Conservation (phyloP, 352 stramenopile genomes). For the Phytophthora sojae region DNA sequence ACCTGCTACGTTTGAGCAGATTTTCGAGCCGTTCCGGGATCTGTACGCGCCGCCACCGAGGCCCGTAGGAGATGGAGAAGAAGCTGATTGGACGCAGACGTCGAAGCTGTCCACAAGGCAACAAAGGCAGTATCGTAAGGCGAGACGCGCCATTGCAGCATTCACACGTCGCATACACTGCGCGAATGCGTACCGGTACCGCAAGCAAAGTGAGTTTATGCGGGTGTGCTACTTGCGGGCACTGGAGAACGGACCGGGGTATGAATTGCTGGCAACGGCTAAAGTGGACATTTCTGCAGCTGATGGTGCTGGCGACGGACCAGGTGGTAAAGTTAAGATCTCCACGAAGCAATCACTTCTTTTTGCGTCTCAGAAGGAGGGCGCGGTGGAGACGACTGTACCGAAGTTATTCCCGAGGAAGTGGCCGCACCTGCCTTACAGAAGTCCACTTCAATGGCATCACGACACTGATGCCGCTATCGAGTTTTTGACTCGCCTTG, state of each 20-base stretch:
- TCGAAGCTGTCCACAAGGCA: constrained; percentile 13
- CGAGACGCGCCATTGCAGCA: constrained; percentile 40
- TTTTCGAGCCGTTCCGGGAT: constrained; percentile 67
- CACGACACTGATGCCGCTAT: constrained; percentile 45
- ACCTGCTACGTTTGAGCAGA: constrained; percentile 48
- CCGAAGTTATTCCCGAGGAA: constrained; percentile 61
- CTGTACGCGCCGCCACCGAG: constrained; percentile 44
- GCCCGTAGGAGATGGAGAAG: neutral
- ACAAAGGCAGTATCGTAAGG: constrained; percentile 32
- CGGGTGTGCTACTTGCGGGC: constrained; percentile 65
- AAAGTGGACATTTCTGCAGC: constrained; percentile 17
- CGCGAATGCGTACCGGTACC: constrained; percentile 58
- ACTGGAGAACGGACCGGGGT: constrained; percentile 49
- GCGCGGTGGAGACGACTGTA: constrained; percentile 52
- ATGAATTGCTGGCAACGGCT: constrained; percentile 23
- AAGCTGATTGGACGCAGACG: neutral
- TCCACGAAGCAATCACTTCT: constrained; percentile 30
- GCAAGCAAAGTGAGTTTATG: constrained; percentile 73
- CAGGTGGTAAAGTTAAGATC: neutral
- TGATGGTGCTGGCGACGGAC: neutral
- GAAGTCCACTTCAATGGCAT: constrained; percentile 61
- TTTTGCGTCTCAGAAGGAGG: constrained; percentile 39
- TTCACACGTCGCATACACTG: constrained; percentile 50
- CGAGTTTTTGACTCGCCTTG: constrained; percentile 59
- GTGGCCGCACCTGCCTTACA: constrained; percentile 74